These are phyloP conservation scores for Vigna mungo DNA, from an alignment of 306 rosid genomes.

Conservation along the genomic window DNA sequence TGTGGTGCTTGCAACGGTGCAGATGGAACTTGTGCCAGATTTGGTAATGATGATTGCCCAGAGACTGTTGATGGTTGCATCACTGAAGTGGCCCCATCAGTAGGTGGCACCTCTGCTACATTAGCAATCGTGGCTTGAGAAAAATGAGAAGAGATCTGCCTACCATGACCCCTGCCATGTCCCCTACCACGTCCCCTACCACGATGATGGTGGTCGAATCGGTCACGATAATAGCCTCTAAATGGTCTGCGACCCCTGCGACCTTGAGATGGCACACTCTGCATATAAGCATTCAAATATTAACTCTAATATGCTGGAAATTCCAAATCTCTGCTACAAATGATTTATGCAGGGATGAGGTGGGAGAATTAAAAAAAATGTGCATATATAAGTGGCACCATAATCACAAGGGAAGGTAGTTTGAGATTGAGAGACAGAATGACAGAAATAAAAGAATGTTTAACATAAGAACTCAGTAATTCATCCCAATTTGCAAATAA, in stretches of 20 bases:
- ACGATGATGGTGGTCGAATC: constrained; percentile 14
- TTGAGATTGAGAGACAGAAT: background rate
- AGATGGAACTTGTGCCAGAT: constrained; percentile 54
- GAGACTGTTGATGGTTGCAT: constrained; percentile 52
- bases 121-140: constrained; percentile 47
- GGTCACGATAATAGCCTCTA: constrained; percentile 59
- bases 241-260: constrained; percentile 66
- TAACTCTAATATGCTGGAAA: constrained; percentile 42
- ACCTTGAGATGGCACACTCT: constrained; percentile 64
- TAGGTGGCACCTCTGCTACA: constrained; percentile 50
- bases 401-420: constrained; percentile 6
- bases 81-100: constrained; percentile 45
- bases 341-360: background rate
- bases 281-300: constrained; percentile 58
- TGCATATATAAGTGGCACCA: constrained; percentile 10
- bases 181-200: constrained; percentile 61
- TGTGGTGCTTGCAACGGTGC: constrained; percentile 54
- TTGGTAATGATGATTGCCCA: constrained; percentile 45
- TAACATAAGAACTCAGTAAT: constrained; percentile 20
- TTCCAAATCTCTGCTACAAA: constrained; percentile 8
- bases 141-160: constrained; percentile 57
- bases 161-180: constrained; percentile 55
- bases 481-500: background rate
- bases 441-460: constrained; percentile 10
- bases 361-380: background rate